phyloP scores from a whole-genome alignment of 1,284 basidiomycete genomes.

The Bjerkandera adusta region DNA sequence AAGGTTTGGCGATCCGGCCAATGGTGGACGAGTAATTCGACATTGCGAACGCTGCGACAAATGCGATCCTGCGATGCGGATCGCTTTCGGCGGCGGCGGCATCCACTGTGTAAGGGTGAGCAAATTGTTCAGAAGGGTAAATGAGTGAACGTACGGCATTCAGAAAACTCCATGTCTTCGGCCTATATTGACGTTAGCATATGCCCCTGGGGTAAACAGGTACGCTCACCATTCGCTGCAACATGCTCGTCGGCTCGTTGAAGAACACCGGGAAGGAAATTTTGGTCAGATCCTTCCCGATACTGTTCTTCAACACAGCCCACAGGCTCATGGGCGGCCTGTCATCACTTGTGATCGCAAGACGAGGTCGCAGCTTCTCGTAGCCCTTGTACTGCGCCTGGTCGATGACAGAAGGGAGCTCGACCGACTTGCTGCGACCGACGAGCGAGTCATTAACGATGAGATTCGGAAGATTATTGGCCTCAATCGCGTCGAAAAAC shows the following conservation, averaged over 20 bases:
- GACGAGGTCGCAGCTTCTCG: conserved; percentile 54
- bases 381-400: conserved; percentile 71
- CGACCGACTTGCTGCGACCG: conserved; percentile 24
- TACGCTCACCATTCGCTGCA: conserved; percentile 71
- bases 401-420: conserved; percentile 35
- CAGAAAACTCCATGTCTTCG: conserved; percentile 95
- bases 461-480: conserved; percentile 74
- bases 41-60: conserved; percentile 97
- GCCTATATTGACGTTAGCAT: conserved; percentile 42
- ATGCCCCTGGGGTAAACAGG: not conserved
- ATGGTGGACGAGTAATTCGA: conserved; percentile 97
- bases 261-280: conserved; percentile 97
- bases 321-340: conserved; percentile 91
- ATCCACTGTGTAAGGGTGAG: conserved; percentile 55
- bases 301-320: conserved; percentile 94
- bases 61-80: conserved; percentile 84
- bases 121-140: not conserved
- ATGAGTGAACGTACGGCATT: conserved; percentile 67
- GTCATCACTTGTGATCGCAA: conserved; percentile 78
- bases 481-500: conserved; percentile 97
- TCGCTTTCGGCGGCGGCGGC: conserved; percentile 79
- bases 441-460: conserved; percentile 63
- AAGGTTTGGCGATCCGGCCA: conserved; percentile 93
- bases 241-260: conserved; percentile 96
- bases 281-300: conserved; percentile 96